Percentiles rank a stretch among this genome's conserved stretches.
Conservation (phyloP, 768 basidiomycete genomes). For the Tricholoma saponaceum region DNA sequence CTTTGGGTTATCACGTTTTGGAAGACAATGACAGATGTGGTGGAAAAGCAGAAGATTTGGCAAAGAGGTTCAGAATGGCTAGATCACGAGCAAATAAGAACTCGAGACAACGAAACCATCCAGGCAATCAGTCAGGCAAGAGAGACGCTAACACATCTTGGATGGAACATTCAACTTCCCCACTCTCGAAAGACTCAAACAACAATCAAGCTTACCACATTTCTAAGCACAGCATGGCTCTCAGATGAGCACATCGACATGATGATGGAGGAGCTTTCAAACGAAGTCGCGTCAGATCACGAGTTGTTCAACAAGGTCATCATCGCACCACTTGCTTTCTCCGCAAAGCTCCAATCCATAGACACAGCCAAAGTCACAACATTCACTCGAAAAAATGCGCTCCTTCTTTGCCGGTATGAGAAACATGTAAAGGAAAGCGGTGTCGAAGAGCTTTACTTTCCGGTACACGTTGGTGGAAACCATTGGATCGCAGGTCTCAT, state of each 20-base stretch:
- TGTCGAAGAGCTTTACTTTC: constrained; percentile 10
- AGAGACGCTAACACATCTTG: background rate
- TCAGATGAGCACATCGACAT: constrained; percentile 6
- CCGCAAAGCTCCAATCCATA: constrained; percentile 3
- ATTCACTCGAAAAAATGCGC: background rate
- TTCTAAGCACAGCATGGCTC: constrained; percentile 1
- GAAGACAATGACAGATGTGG: constrained; percentile 2
- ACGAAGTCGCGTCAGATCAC: background rate
- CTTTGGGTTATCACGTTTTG: constrained; percentile 13
- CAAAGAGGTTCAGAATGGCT: background rate
- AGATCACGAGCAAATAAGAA: background rate
- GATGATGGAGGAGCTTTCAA: constrained; percentile 2
- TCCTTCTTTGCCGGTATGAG: background rate
- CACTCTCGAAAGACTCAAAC: background rate
- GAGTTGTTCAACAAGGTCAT: background rate
- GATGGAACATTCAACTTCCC: constrained; percentile 1
- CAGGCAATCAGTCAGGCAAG: background rate
- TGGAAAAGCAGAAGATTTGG: constrained; percentile 1
- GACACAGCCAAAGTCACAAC: background rate
- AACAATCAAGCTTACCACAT: background rate
- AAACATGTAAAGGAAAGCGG: constrained; percentile 1
- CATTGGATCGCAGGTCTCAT: constrained; percentile 18
- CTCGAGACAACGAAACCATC: background rate
- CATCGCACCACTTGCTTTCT: constrained; percentile 1
- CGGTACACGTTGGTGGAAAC: constrained; percentile 13